Base-by-base conservation (phyloP, 345 rosid genomes). In the Mallotus nudiflorus region DNA sequence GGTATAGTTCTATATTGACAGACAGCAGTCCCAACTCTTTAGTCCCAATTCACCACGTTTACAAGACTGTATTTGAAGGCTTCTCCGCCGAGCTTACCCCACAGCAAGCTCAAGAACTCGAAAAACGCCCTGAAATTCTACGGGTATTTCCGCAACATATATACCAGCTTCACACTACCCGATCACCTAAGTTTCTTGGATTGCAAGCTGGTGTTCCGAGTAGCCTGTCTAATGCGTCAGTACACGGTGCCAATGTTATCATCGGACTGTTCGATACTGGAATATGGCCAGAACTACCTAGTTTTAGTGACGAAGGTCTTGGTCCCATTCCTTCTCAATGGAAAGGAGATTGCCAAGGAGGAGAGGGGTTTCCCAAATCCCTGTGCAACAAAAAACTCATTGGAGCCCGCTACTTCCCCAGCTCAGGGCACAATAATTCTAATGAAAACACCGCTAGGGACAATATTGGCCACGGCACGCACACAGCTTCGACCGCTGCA, bases 191-290 rank as follows among this genome's bases (percentile, higher is more conserved):
- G 70, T 89, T 89, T 74, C 86, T 89, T 14, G 90, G 94, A 14
- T 84, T 89, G 16, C 40, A 59, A 65, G 33, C 63, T 68, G 52
- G n/a, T n/a, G 22, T 45, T 27, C 27, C n/a, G n/a, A 57, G 64
- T 28, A 49, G 66, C 29, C 51, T 40, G 61, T 71, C 24, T 5
- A 19, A 1, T 33, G 33, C 35, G 81, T 75, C 52, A 77, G 77
- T 27, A 67, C 81, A 44, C 80, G 88, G 92, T 76, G 88, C 56
- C 72, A 84, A 49, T 81, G 95, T 91, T 5, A 27, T 89, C n/a
- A 89, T 89, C 13, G 97, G 97, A 61, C 83, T 91, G 46, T 82
- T 89, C 15, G 91, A 88, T 35, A 83, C 88, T 19, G 91, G 93
- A 0, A 83, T 82, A 9, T 86, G 89, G 91, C 91, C 91, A 0